Conservation (phyloP, 176 grass and related monocot genomes). For the Oryza coarctata region DNA sequence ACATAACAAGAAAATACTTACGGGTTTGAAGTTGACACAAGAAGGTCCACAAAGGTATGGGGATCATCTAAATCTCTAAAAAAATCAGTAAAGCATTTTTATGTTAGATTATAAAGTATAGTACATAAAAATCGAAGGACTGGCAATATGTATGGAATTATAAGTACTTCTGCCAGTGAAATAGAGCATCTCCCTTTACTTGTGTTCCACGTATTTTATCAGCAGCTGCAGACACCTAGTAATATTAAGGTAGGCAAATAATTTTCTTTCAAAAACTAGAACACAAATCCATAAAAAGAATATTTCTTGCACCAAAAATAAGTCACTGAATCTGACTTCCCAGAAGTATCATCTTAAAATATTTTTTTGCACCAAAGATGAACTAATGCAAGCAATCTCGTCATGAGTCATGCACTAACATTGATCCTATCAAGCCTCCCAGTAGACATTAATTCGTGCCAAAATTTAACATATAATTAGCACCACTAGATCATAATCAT, state of each 20-base stretch:
- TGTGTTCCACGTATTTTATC: conserved; percentile 51
- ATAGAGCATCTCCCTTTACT: conserved; percentile 77
- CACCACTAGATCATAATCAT: background rate
- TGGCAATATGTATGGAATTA: conserved; percentile 21
- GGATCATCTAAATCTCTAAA: conserved; percentile 84
- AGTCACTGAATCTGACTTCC: background rate
- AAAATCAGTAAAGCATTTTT: conserved; percentile 25
- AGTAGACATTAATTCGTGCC: background rate
- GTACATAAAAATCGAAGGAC: background rate
- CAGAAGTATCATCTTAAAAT: background rate
- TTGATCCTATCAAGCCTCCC: background rate
- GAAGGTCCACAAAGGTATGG: conserved; percentile 84
- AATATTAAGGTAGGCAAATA: conserved; percentile 54
- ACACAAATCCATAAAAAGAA: background rate
- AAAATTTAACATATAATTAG: conserved; percentile 3
- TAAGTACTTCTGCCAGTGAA: conserved; percentile 83
- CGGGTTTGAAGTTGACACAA: conserved; percentile 71
- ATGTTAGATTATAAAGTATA: conserved; percentile 24
- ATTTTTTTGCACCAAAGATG: background rate
- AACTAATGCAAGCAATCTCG: background rate
- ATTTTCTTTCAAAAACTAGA: background rate
- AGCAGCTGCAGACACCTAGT: conserved; percentile 59
- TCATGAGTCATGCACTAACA: background rate
- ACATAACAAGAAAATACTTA: conserved; percentile 43
- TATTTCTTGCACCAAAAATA: background rate